A percentile compares a stretch with the other conserved stretches of the same genome.
Evolutionary conservation across 345 rosid genomes (phyloP).

Genomic region (Abelmoschus esculentus): DNA sequence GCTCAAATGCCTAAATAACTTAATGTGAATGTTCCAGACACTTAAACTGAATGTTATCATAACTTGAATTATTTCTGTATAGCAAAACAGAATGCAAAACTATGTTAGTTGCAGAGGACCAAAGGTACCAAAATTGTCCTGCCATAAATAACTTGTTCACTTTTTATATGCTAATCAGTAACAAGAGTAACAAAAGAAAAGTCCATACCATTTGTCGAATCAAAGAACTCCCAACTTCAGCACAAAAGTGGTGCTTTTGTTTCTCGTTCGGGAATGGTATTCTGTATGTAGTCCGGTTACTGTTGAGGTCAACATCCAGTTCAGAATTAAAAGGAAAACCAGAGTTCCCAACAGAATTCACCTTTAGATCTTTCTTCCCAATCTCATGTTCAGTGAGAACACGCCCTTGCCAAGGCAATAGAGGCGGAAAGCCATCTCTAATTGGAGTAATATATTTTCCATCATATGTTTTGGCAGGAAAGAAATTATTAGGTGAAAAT

Average conservation of each 20-base stretch:
- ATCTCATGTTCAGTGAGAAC: conserved; percentile 24
- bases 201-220: conserved; percentile 43
- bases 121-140: background rate
- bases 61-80: background rate
- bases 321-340: conserved; percentile 30
- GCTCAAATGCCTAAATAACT: background rate
- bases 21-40: background rate
- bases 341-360: conserved; percentile 25
- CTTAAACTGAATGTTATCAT: background rate
- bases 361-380: conserved; percentile 29
- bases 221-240: conserved; percentile 30
- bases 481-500: conserved; percentile 36
- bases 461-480: conserved; percentile 28
- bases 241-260: conserved; percentile 23
- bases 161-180: background rate
- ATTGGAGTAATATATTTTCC: conserved; percentile 23
- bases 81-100: background rate
- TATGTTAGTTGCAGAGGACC: background rate
- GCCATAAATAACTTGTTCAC: background rate
- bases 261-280: conserved; percentile 30
- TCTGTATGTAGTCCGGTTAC: conserved; percentile 18
- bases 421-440: conserved; percentile 20
- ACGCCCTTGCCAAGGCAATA: conserved; percentile 25
- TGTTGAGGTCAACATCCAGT: conserved; percentile 28
- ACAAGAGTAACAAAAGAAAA: conserved; percentile 12